Conservation (phyloP, 2,329 filamentous ascomycete genomes). For the Diplocarpon rosae region DNA sequence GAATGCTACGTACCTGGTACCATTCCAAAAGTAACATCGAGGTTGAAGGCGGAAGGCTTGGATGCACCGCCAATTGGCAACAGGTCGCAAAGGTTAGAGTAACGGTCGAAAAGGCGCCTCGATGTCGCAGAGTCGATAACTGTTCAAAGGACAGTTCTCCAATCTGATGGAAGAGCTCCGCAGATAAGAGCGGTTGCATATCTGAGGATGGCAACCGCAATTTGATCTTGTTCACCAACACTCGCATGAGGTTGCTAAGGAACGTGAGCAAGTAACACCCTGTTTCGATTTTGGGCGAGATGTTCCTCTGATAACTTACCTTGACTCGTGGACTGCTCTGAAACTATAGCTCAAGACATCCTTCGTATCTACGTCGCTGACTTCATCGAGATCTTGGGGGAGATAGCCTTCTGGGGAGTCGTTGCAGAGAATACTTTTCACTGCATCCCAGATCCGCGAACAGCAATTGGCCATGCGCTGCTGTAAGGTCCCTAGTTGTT, state of each 20-base stretch:
- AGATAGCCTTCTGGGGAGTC: conserved; percentile 89
- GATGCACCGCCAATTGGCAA: conserved; percentile 37
- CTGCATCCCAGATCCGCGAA: conserved; percentile 62
- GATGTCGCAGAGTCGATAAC: conserved; percentile 71
- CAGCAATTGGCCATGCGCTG: conserved; percentile 48
- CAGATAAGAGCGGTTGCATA: conserved; percentile 36
- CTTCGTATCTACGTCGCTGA: conserved; percentile 67
- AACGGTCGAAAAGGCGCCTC: conserved; percentile 89
- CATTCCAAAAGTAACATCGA: conserved; percentile 44
- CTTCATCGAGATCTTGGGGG: conserved; percentile 63
- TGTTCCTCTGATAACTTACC: conserved; percentile 38
- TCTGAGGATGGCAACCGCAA: conserved; percentile 31
- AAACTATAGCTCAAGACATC: conserved; percentile 91
- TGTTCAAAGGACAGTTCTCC: conserved; percentile 73
- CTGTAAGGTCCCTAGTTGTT: conserved; percentile 30
- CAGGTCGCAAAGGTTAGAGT: conserved; percentile 77
- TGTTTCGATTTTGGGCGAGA: background rate
- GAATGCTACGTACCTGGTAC: conserved; percentile 49
- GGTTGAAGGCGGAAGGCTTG: background rate
- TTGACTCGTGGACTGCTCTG: conserved; percentile 88
- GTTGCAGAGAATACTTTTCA: conserved; percentile 72
- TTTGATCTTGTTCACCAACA: conserved; percentile 39
- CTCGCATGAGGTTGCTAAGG: conserved; percentile 57
- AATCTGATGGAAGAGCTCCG: conserved; percentile 49
- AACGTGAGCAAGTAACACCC: background rate